phyloP scores from a whole-genome alignment of 1,284 basidiomycete species.

The Pseudozyma thailandica region DNA sequence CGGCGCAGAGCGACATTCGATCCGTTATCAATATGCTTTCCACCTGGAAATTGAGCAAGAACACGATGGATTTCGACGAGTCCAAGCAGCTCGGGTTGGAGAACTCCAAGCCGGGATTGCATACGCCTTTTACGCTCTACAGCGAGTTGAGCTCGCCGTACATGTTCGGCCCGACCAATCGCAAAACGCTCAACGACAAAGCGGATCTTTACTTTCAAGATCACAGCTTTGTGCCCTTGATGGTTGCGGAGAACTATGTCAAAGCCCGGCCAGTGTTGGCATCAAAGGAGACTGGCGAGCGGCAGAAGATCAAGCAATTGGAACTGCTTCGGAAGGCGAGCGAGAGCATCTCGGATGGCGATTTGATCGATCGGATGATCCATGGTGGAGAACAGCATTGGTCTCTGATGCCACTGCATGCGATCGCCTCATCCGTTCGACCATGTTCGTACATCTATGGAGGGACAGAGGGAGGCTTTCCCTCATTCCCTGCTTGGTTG shows the following conservation, averaged over 20 bases:
- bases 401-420: slow-evolving; percentile 92
- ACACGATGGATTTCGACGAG: slow-evolving; percentile 73
- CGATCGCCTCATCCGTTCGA: slow-evolving; percentile 85
- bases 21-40: slow-evolving; percentile 98
- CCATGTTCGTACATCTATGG: slow-evolving; percentile 61
- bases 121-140: slow-evolving; percentile 75
- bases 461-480: slow-evolving; percentile 51
- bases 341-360: slow-evolving; percentile 91
- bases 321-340: slow-evolving; percentile 81
- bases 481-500: slow-evolving; percentile 71
- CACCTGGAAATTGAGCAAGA: slow-evolving; percentile 77
- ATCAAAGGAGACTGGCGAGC: slow-evolving; percentile 69
- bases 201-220: slow-evolving; percentile 98
- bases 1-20: slow-evolving; percentile 92
- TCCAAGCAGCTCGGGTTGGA: slow-evolving; percentile 81
- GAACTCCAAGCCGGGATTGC: slow-evolving; percentile 80
- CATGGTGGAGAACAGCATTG: slow-evolving; percentile 90
- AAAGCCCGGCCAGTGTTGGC: slow-evolving; percentile 68
- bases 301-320: slow-evolving; percentile 74
- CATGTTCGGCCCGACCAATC: slow-evolving; percentile 82
- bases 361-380: slow-evolving; percentile 92
- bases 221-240: slow-evolving; percentile 89
- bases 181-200: slow-evolving; percentile 87
- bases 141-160: slow-evolving; percentile 84
- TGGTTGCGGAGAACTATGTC: slow-evolving; percentile 80